A percentile compares a stretch with the other conserved stretches of the same genome.
These are phyloP conservation scores for Stentor roeselii DNA, from an alignment of 73 alveolate species.

Conservation along the genomic window DNA sequence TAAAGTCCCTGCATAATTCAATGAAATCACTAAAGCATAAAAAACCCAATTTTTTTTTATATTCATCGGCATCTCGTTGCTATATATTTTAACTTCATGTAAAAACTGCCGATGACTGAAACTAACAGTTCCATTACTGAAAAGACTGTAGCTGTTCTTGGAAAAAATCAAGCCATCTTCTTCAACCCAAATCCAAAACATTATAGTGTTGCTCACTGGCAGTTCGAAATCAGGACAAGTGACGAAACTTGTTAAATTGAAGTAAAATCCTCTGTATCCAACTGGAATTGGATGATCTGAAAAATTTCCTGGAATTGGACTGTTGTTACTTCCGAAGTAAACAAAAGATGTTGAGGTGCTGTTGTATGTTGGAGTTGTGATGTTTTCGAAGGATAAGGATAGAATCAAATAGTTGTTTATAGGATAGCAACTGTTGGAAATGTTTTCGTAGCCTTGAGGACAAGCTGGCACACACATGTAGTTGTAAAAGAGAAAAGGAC, in stretches of 20 bases:
- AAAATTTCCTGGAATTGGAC: background rate
- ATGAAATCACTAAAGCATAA: too few relatives aligned
- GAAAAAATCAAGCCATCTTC: background rate
- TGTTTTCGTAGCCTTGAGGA: background rate
- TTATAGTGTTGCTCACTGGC: background rate
- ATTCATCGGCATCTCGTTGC: too few relatives aligned
- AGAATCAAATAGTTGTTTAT: background rate
- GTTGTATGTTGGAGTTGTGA: background rate
- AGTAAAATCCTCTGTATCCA: constrained; percentile 6
- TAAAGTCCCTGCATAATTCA: too few relatives aligned
- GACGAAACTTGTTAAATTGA: background rate
- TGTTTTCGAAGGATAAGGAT: background rate
- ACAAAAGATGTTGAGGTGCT: background rate
- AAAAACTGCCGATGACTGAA: too few relatives aligned
- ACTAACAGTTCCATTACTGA: too few relatives aligned
- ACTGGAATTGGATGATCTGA: constrained; percentile 7
- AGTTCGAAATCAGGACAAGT: background rate
- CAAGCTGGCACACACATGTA: background rate
- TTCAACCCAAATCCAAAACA: background rate
- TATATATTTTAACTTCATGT: too few relatives aligned
- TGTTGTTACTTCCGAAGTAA: background rate
- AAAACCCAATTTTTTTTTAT: too few relatives aligned
- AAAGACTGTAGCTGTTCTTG: too few relatives aligned
- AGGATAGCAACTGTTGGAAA: background rate
- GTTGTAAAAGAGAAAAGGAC: background rate